These are phyloP conservation scores for Penicillium robsamsonii DNA, from an alignment of 495 filamentous ascomycete genomes.

Conservation along the genomic window DNA sequence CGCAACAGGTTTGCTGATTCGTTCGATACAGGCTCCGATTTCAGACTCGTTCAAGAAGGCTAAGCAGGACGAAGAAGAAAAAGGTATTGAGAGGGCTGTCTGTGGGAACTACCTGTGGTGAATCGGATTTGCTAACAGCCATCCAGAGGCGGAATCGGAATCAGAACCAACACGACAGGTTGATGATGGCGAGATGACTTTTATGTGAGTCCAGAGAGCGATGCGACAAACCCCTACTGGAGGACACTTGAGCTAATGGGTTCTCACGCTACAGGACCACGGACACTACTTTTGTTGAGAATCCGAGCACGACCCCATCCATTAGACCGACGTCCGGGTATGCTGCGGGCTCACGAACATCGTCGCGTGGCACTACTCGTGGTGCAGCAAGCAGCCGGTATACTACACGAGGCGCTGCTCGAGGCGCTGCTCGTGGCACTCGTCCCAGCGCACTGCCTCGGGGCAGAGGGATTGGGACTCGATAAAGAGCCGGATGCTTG, in stretches of 20 bases:
- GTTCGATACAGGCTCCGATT: slow-evolving; percentile 54
- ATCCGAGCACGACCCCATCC: slow-evolving; percentile 57
- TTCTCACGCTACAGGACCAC: slow-evolving; percentile 63
- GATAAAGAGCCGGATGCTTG: slow-evolving; percentile 17
- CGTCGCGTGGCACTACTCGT: slow-evolving; percentile 32
- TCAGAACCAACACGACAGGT: slow-evolving; percentile 27
- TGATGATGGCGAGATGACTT: slow-evolving; percentile 73
- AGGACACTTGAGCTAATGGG: slow-evolving; percentile 18
- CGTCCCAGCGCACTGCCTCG: slow-evolving; percentile 44
- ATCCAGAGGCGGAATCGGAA: slow-evolving; percentile 36
- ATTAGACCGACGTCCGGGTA: slow-evolving; percentile 66
- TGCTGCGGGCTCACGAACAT: slow-evolving; percentile 42
- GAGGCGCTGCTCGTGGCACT: slow-evolving; percentile 33
- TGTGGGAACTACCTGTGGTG: background rate
- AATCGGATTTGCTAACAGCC: slow-evolving; percentile 14
- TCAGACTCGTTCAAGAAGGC: slow-evolving; percentile 71
- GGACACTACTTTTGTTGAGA: slow-evolving; percentile 90
- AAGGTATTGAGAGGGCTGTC: slow-evolving; percentile 29
- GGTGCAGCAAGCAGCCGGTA: slow-evolving; percentile 45
- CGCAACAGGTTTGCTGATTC: slow-evolving; percentile 9
- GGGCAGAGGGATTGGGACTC: slow-evolving; percentile 32
- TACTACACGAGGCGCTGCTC: slow-evolving; percentile 35
- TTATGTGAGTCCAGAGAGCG: slow-evolving; percentile 62
- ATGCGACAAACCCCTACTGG: background rate
- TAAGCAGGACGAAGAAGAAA: slow-evolving; percentile 51